Conservation (phyloP, 1,284 basidiomycete species). For the Austroboletus novae-zelandiae region DNA sequence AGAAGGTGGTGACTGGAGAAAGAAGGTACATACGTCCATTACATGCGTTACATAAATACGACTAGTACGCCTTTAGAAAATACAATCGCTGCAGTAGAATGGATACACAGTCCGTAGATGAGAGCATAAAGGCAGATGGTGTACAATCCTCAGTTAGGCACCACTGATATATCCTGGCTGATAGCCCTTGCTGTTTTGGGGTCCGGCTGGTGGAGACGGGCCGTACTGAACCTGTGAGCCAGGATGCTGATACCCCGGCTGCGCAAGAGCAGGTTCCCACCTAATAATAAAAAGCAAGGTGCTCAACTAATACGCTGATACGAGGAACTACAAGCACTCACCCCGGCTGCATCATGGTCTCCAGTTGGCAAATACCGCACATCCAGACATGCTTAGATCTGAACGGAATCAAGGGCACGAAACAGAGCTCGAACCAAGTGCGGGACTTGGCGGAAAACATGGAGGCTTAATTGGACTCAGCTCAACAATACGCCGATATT, state of each 20-base stretch:
- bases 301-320: neutral
- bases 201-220: neutral
- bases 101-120: neutral
- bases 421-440: constrained; percentile 53
- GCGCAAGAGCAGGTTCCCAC: constrained; percentile 42
- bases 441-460: constrained; percentile 48
- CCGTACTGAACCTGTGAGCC: constrained; percentile 17
- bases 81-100: neutral
- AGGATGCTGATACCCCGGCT: constrained; percentile 34
- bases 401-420: constrained; percentile 50
- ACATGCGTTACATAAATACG: neutral
- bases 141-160: constrained; percentile 8
- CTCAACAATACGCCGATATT: neutral
- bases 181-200: constrained; percentile 22
- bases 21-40: neutral
- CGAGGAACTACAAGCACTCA: constrained; percentile 24
- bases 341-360: constrained; percentile 44
- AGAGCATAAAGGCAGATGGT: neutral
- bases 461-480: constrained; percentile 31
- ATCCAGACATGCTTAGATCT: constrained; percentile 46
- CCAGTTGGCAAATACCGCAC: constrained; percentile 52
- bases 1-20: constrained; percentile 6
- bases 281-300: constrained; percentile 23
- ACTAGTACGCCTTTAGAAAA: constrained; percentile 3
- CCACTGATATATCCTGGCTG: constrained; percentile 29